Conservation (phyloP, 345 rosid species). For the Lagerstroemia speciosa region DNA sequence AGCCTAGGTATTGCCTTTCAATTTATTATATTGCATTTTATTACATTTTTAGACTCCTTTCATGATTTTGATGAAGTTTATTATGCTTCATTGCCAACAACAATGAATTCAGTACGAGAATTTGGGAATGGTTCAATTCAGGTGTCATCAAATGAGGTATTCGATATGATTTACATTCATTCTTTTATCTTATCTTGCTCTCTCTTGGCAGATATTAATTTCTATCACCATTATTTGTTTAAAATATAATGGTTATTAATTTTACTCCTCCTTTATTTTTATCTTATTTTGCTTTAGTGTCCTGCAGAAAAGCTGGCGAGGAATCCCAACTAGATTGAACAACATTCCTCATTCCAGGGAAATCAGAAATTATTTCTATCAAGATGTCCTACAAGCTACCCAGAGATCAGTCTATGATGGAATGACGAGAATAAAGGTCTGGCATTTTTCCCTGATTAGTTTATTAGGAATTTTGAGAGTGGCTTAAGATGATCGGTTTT, state of each 20-base stretch:
- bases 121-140: constrained; percentile 18
- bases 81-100: constrained; percentile 10
- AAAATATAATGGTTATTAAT: no score
- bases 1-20: constrained; percentile 23
- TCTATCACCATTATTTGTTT: no score
- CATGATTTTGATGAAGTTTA: constrained; percentile 2
- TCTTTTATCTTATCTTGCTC: background rate
- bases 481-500: background rate
- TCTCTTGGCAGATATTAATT: background rate
- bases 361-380: constrained; percentile 77
- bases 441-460: background rate
- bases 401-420: constrained; percentile 66
- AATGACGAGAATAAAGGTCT: constrained; percentile 62
- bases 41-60: background rate
- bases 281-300: constrained; percentile 28
- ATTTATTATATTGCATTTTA: background rate
- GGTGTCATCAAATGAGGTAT: constrained; percentile 41
- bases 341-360: constrained; percentile 95
- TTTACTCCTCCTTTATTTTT: constrained; percentile 13
- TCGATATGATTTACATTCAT: background rate
- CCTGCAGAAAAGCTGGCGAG: constrained; percentile 80
- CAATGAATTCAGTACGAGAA: constrained; percentile 20
- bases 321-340: constrained; percentile 87
- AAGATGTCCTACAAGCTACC: constrained; percentile 77
- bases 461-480: background rate